Evolutionary conservation across 2,329 filamentous ascomycete genomes (phyloP), one percentile per base, ranked within the genome.

Genomic region (Xylariaceae sp.): DNA sequence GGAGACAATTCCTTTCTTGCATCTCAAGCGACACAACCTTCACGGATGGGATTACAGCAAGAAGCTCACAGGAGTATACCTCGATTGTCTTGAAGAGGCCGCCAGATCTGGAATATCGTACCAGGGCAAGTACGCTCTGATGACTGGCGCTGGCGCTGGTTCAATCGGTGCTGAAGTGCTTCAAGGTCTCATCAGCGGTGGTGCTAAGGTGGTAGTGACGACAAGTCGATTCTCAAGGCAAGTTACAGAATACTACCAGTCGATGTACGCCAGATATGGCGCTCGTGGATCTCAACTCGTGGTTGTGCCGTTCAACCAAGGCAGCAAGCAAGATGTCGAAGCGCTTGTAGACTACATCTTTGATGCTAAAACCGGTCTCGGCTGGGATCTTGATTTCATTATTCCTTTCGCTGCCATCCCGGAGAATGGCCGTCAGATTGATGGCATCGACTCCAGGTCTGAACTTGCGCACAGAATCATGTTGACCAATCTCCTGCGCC

Each of bases 31-130:
- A 71, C 95, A 95, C 73, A 85, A 89, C 47, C 83, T 91, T 54
- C 87, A 96, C 64, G 92, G 92, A 54, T 99, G 94, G 94, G 91
- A 97, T 66, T 99, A 97, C 77, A 97, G 90, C 83, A 99, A 97
- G 81, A 96, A 95, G 76, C 82, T 99, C 50, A 97, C 94, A 19
- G 88, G 89, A 49, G 72, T 91, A 60, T 99, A 99, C 68, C 82
- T 99, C 32, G 90, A 96, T 67, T 90, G 90, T 55, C 74, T 99
- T 31, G 91, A 96, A 74, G 82, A 91, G 56, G 90, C 91, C 58
- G 94, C 94, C 57, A 87, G 85, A 63, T 78, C 83, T 48, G 94
- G 94, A 69, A 85, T 99, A 52, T 94, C 85, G 42, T 99, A 95
- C 77, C 82, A 90, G 67, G 90, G 88, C 73, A 97, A 96, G 78